Evolutionary conservation across 495 filamentous ascomycete genomes (phyloP).

Genomic region (Lepidopterella palustris): DNA sequence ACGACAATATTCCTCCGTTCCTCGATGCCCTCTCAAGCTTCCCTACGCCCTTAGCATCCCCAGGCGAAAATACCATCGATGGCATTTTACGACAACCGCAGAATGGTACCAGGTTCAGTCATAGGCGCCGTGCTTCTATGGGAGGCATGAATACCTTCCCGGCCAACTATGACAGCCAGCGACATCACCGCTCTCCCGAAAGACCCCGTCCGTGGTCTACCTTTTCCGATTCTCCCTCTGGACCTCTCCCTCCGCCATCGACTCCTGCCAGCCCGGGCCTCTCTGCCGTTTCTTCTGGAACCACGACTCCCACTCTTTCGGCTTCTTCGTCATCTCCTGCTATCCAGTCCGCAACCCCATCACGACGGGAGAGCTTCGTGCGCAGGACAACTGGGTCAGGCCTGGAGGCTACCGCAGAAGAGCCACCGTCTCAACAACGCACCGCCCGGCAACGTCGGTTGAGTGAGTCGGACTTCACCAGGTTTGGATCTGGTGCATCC

Average conservation of each 20-base stretch:
- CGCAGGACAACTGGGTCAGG: constrained; percentile 23
- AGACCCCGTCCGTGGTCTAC: constrained; percentile 31
- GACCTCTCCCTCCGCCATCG: constrained; percentile 60
- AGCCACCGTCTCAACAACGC: constrained; percentile 29
- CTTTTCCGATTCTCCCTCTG: constrained; percentile 53
- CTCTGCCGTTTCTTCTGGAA: constrained; percentile 52
- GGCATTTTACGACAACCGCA: constrained; percentile 35
- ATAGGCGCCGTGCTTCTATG: constrained; percentile 47
- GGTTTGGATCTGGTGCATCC: constrained; percentile 57
- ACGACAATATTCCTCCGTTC: constrained; percentile 52
- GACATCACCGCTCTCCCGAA: constrained; percentile 44
- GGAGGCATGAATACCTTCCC: constrained; percentile 39
- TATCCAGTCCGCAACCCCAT: constrained; percentile 25
- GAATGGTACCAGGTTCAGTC: constrained; percentile 45
- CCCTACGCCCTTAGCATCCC: constrained; percentile 33
- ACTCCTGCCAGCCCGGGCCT: constrained; percentile 59
- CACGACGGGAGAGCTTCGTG: constrained; percentile 28
- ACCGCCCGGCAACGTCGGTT: constrained; percentile 48
- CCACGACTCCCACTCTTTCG: constrained; percentile 49
- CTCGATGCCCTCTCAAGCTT: constrained; percentile 52
- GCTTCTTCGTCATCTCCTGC: constrained; percentile 32
- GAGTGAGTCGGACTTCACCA: constrained; percentile 58
- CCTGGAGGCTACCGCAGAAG: constrained; percentile 30
- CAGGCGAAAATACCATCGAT: constrained; percentile 32
- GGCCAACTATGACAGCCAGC: constrained; percentile 44